phyloP scores from a whole-genome alignment of 2,329 filamentous ascomycete genomes.

The Dactylellina drechsleri region DNA sequence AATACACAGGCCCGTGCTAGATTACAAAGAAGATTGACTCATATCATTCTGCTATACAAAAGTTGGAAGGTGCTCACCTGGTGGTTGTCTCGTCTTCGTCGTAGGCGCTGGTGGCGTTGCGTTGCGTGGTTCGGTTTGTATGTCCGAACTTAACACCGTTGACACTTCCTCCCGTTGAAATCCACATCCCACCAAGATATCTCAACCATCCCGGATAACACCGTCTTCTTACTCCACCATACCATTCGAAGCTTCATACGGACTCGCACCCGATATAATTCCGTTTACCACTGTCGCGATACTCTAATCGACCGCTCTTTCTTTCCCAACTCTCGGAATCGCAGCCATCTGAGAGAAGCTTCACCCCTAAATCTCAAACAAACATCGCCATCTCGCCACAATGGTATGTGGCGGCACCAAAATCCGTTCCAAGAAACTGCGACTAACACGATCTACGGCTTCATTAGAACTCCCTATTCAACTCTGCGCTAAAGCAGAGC shows the following conservation, averaged over 20 bases:
- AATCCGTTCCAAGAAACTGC: not conserved
- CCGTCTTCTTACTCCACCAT: slow-evolving; percentile 6
- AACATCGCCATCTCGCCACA: not conserved
- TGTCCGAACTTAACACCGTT: slow-evolving; percentile 51
- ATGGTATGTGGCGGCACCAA: slow-evolving; percentile 17
- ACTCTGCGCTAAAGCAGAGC: slow-evolving; percentile 84
- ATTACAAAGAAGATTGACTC: too few relatives aligned
- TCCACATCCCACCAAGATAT: slow-evolving; percentile 10
- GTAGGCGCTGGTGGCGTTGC: slow-evolving; percentile 11
- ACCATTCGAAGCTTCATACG: not conserved
- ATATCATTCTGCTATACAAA: not conserved
- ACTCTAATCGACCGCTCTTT: too few relatives aligned
- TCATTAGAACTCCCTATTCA: slow-evolving; percentile 80
- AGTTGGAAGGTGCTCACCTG: not conserved
- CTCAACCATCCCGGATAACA: slow-evolving; percentile 2
- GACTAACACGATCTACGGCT: slow-evolving; percentile 3
- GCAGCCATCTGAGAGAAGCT: not conserved
- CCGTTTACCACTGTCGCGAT: too few relatives aligned
- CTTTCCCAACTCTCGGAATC: too few relatives aligned
- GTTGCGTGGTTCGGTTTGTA: slow-evolving; percentile 33
- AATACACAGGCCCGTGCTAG: not conserved
- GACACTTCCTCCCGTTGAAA: slow-evolving; percentile 29
- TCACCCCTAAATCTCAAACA: slow-evolving; percentile 34
- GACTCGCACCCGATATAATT: not conserved
- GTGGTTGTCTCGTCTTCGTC: not conserved